Percentiles rank a stretch among this genome's conserved stretches.
These are phyloP conservation scores for Tulasnella sp. DNA, from an alignment of 768 basidiomycete species.

Conservation along the genomic window DNA sequence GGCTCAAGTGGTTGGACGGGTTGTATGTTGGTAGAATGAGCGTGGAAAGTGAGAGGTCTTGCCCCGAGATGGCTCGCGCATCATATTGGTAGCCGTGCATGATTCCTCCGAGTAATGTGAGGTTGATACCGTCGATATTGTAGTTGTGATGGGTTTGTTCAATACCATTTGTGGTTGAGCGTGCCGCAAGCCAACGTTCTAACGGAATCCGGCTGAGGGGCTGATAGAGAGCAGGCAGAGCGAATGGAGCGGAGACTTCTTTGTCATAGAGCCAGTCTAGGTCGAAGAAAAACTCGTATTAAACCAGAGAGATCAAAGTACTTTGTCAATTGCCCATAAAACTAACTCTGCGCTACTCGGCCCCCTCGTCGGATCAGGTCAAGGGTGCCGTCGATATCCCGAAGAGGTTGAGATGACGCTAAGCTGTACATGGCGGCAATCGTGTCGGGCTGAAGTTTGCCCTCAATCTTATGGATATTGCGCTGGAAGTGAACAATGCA, in stretches of 20 bases:
- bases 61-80: background rate
- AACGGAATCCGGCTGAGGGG: background rate
- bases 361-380: too few relatives aligned
- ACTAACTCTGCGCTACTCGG: too few relatives aligned
- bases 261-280: conserved; percentile 8
- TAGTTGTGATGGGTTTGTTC: conserved; percentile 3
- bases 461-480: background rate
- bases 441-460: background rate
- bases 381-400: too few relatives aligned
- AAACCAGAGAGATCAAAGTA: conserved; percentile 18
- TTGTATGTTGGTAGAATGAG: background rate
- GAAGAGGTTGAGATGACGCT: too few relatives aligned
- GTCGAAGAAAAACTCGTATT: background rate
- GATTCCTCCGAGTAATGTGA: conserved; percentile 6
- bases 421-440: conserved; percentile 18
- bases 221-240: background rate
- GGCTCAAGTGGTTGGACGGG: background rate
- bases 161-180: background rate
- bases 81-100: conserved; percentile 11
- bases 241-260: background rate
- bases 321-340: too few relatives aligned
- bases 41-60: background rate
- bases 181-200: background rate
- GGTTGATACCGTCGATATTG: background rate
- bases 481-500: background rate